Evolutionary conservation across 495 filamentous ascomycete genomes (phyloP), one percentile per base, ranked within the genome.

Genomic region (Hypoxylon perforatum): DNA sequence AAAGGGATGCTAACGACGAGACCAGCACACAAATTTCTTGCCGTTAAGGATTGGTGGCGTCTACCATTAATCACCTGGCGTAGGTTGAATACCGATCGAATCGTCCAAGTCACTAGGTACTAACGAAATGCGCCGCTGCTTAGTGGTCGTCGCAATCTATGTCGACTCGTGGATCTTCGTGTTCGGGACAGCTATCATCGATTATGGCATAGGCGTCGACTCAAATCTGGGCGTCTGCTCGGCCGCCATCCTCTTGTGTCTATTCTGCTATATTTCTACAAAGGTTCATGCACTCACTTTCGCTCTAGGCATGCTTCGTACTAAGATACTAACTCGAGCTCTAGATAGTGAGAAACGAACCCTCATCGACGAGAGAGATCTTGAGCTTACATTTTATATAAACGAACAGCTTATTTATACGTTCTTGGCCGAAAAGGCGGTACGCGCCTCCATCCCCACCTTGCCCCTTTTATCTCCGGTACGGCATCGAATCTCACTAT

Each of bases 351-450:
- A 55, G 78, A 17, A 48, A 38, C 17, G 15, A 14, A 4, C 19
- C n/a, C 18, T 28, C 18, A 11, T 42, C 6, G 17, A 12, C 11
- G 18, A 42, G n/a, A 5, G 35, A 23, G 1, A 19, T 9, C 17
- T 12, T 49, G 48, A 61, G 49, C 65, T 71, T 11, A 63, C 41
- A 4, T 38, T 52, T 35, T 25, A n/a, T n/a, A n/a, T 25, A 14
- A 30, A 3, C 42, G 41, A 22, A 47, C 46, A 84, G 82, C 66
- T 85, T 28, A 81, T 85, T 25, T 86, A 86, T 71, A 62, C 79
- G 35, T 85, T 85, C 54, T 67, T 84, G 18, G 82, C 83, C 0
- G 84, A 85, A 66, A 84, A 84, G 70, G 81, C 77, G 28, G 84
- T 85, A 76, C 55, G 81, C 57, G 0, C 0, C 22, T 22, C 3